phyloP scores from a whole-genome alignment of 1,284 basidiomycete genomes.

The Coniferiporia sulphurascens region DNA sequence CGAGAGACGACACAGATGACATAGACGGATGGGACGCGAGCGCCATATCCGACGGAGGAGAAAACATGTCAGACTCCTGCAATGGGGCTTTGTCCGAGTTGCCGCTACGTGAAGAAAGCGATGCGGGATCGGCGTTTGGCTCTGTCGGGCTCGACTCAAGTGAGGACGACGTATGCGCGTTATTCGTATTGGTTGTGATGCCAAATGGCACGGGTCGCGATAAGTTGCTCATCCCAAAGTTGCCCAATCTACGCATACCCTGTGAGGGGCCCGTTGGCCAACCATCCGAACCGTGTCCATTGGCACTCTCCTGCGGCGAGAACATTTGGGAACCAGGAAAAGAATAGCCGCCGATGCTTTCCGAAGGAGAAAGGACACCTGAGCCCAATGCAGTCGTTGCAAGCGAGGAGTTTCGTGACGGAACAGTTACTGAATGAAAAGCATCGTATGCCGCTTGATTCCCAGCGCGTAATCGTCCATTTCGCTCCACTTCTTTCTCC shows the following conservation, averaged over 20 bases:
- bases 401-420: constrained; percentile 2
- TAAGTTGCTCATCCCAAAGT: constrained; percentile 1
- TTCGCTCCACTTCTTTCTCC: constrained; percentile 35
- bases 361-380: constrained; percentile 30
- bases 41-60: constrained; percentile 15
- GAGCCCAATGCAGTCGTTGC: background rate
- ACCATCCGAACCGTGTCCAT: constrained; percentile 3
- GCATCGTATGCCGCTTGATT: constrained; percentile 61
- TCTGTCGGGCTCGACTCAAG: constrained; percentile 19
- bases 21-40: constrained; percentile 30
- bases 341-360: constrained; percentile 19
- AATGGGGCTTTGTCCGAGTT: constrained; percentile 4
- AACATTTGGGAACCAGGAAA: constrained; percentile 12
- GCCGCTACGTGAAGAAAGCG: constrained; percentile 13
- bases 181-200: constrained; percentile 9
- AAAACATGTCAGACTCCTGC: constrained; percentile 7
- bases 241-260: constrained; percentile 2
- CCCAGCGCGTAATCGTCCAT: constrained; percentile 37
- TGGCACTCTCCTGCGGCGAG: constrained; percentile 14
- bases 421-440: constrained; percentile 55
- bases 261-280: constrained; percentile 8
- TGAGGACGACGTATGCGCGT: constrained; percentile 15
- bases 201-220: constrained; percentile 2
- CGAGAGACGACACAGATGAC: constrained; percentile 28
- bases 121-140: constrained; percentile 1